A percentile compares a stretch with the other conserved stretches of the same genome.
Conservation (phyloP, 2,329 filamentous ascomycete species). For the Cercospora sp. region DNA sequence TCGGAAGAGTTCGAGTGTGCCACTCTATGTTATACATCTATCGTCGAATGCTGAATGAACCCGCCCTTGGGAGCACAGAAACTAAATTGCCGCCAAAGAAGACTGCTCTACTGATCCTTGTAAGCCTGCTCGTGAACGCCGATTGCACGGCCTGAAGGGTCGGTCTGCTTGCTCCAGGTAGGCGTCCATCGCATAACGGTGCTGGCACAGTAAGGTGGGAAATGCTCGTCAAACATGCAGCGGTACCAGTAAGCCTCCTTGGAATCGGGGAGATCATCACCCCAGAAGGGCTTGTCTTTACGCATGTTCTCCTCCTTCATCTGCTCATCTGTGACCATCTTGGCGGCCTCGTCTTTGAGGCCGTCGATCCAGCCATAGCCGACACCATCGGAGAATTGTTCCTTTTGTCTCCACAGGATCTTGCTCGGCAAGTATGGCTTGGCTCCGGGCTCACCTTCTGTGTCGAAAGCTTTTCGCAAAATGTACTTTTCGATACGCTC, state of each 20-base stretch:
- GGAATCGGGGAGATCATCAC: slow-evolving; percentile 83
- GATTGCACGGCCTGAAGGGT: slow-evolving; percentile 76
- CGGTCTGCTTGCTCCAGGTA: slow-evolving; percentile 94
- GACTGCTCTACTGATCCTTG: slow-evolving; percentile 24
- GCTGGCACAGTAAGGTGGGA: slow-evolving; percentile 84
- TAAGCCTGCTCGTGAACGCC: slow-evolving; percentile 40
- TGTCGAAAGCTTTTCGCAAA: slow-evolving; percentile 95
- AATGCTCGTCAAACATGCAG: slow-evolving; percentile 98
- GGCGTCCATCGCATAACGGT: slow-evolving; percentile 97
- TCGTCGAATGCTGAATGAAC: not conserved
- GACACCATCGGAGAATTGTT: slow-evolving; percentile 96
- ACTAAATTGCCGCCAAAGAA: not conserved
- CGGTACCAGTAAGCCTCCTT: slow-evolving; percentile 99
- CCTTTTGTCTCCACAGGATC: slow-evolving; percentile 98
- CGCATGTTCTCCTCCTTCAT: slow-evolving; percentile 61
- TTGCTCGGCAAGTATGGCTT: slow-evolving; percentile 90
- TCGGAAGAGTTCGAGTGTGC: not conserved
- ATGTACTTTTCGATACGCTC: slow-evolving; percentile 92
- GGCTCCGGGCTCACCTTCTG: slow-evolving; percentile 68
- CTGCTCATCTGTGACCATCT: slow-evolving; percentile 91
- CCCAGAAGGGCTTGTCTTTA: slow-evolving; percentile 97
- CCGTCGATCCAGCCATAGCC: slow-evolving; percentile 99
- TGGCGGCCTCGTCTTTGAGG: slow-evolving; percentile 89
- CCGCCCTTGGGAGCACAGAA: not conserved
- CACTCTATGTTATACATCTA: not conserved